A percentile compares a stretch with the other conserved stretches of the same genome.
These are phyloP conservation scores for Wickerhamiella slavikovae DNA, from an alignment of 805 yeast species.

Conservation along the genomic window DNA sequence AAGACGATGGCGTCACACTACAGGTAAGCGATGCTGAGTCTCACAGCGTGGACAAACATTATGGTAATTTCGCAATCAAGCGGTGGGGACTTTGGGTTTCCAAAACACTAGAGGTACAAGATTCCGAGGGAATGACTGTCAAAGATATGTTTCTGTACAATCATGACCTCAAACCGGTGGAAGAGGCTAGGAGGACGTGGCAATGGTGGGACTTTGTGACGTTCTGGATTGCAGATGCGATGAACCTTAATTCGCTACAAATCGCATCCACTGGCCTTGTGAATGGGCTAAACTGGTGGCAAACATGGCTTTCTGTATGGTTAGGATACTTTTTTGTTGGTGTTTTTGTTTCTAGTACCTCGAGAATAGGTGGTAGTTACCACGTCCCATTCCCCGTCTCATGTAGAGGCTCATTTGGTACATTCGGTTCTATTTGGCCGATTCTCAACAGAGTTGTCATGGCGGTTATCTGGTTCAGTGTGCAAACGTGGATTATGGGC, in stretches of 20 bases:
- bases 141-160: constrained; percentile 33
- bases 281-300: constrained; percentile 73
- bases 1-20: no score
- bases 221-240: constrained; percentile 76
- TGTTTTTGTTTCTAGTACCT: constrained; percentile 39
- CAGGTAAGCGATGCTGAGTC: no score
- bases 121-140: neutral
- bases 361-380: constrained; percentile 59
- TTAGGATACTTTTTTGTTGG: constrained; percentile 55
- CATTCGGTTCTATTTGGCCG: constrained; percentile 75
- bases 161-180: constrained; percentile 63
- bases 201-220: constrained; percentile 56
- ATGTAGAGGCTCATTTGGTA: constrained; percentile 63
- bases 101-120: neutral
- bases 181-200: constrained; percentile 57
- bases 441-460: constrained; percentile 66
- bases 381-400: constrained; percentile 71
- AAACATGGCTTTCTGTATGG: constrained; percentile 74
- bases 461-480: constrained; percentile 74
- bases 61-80: no score
- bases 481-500: constrained; percentile 67
- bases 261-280: constrained; percentile 67
- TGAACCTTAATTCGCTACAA: constrained; percentile 77
- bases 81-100: no score
- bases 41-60: no score